Percentiles rank a stretch among this genome's conserved stretches.
Evolutionary conservation across 257 asterid genomes (phyloP).

Genomic region (Cynanchum wilfordii): DNA sequence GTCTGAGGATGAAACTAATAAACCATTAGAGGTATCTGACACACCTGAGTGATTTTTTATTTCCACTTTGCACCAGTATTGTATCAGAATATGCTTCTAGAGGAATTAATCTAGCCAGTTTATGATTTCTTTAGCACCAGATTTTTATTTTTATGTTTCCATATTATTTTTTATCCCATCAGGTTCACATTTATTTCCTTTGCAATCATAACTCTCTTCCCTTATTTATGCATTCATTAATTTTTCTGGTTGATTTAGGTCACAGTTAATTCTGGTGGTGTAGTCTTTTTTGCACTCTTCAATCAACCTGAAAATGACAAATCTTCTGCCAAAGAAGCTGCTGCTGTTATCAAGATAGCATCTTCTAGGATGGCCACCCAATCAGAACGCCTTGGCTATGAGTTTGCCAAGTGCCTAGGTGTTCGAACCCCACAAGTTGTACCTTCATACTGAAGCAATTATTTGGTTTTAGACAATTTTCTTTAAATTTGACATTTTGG

Average conservation of each 20-base stretch:
- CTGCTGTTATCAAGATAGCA: conserved; percentile 92
- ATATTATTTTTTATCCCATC: not conserved
- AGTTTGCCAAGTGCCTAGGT: conserved; percentile 99
- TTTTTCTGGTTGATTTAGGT: conserved; percentile 48
- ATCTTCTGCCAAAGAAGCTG: conserved; percentile 74
- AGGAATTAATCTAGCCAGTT: not conserved
- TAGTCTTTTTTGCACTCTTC: conserved; percentile 89
- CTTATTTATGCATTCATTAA: conserved; percentile 20
- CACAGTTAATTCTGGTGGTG: conserved; percentile 98
- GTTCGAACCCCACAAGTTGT: conserved; percentile 96
- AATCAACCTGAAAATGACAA: conserved; percentile 65
- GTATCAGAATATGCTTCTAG: not conserved
- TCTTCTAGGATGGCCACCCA: conserved; percentile 99
- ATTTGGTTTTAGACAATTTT: conserved; percentile 22
- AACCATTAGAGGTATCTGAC: conserved; percentile 72
- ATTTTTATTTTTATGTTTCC: not conserved
- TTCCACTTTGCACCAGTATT: not conserved
- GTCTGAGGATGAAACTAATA: conserved; percentile 87
- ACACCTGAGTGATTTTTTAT: not conserved
- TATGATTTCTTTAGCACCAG: not conserved
- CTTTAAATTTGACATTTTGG: conserved; percentile 12
- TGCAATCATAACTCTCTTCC: conserved; percentile 1
- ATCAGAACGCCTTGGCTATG: conserved; percentile 96
- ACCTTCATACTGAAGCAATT: conserved; percentile 36
- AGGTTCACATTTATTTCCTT: not conserved